Evolutionary conservation across 441 rosid genomes (phyloP).

Genomic region (Melastoma candidum): DNA sequence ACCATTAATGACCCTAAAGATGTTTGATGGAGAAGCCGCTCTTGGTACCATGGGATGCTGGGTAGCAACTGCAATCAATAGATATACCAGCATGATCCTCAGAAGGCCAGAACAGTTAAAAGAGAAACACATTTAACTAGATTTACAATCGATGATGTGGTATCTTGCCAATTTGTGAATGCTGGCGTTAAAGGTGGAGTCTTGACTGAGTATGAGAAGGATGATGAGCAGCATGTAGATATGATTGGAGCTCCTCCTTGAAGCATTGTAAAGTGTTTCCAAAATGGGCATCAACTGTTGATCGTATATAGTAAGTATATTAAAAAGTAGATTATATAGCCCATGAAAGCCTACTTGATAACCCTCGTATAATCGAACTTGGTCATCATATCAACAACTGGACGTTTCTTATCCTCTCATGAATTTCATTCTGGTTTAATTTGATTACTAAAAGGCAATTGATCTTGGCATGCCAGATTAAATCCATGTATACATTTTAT

Average conservation of each 20-base stretch:
- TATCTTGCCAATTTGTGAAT: constrained; percentile 82
- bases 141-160: constrained; percentile 6
- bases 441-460: no score
- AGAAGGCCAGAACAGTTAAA: constrained; percentile 11
- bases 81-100: constrained; percentile 6
- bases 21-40: constrained; percentile 88
- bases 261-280: constrained; percentile 82
- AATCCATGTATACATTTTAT: not conserved
- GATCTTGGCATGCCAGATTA: no score
- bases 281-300: constrained; percentile 84
- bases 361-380: no score
- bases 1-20: constrained; percentile 97
- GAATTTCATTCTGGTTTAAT: no score
- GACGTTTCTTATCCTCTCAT: no score
- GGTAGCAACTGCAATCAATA: constrained; percentile 48
- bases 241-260: constrained; percentile 89
- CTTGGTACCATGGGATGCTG: constrained; percentile 94
- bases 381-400: no score
- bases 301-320: constrained; percentile 14
- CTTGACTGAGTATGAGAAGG: constrained; percentile 97
- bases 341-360: no score
- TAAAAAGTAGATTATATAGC: no score
- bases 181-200: constrained; percentile 89
- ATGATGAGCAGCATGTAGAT: constrained; percentile 95
- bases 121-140: not conserved